Conservation (phyloP, 176 grass and related monocot species). For the Saccharum spontaneum region DNA sequence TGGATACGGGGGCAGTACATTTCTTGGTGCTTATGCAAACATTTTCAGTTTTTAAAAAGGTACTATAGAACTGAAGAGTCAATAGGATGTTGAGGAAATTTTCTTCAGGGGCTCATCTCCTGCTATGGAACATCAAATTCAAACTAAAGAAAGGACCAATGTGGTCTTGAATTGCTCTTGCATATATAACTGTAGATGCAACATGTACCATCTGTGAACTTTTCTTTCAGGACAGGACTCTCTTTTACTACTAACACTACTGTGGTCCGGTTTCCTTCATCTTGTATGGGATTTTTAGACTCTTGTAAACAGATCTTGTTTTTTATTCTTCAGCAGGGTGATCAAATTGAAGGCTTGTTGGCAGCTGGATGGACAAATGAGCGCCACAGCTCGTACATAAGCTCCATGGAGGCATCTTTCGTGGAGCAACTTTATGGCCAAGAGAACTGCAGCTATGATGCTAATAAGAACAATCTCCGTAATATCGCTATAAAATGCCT, state of each 20-base stretch:
- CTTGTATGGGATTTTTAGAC: background rate
- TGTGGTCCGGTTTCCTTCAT: background rate
- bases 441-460: background rate
- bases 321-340: constrained; percentile 33
- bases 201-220: background rate
- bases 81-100: background rate
- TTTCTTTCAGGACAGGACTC: background rate
- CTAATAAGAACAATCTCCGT: background rate
- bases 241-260: background rate
- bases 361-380: constrained; percentile 68
- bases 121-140: background rate
- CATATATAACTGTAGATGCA: background rate
- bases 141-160: background rate
- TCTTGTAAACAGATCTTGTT: background rate
- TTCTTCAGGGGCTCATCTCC: background rate
- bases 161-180: background rate
- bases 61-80: background rate
- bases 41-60: background rate
- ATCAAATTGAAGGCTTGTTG: constrained; percentile 22
- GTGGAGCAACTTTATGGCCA: constrained; percentile 46
- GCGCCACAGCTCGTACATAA: constrained; percentile 57
- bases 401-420: constrained; percentile 74
- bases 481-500: background rate
- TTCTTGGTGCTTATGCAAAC: background rate
- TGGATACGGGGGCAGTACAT: background rate